phyloP scores from a whole-genome alignment of 2,329 filamentous ascomycete genomes.

The Aspergillus sp. region DNA sequence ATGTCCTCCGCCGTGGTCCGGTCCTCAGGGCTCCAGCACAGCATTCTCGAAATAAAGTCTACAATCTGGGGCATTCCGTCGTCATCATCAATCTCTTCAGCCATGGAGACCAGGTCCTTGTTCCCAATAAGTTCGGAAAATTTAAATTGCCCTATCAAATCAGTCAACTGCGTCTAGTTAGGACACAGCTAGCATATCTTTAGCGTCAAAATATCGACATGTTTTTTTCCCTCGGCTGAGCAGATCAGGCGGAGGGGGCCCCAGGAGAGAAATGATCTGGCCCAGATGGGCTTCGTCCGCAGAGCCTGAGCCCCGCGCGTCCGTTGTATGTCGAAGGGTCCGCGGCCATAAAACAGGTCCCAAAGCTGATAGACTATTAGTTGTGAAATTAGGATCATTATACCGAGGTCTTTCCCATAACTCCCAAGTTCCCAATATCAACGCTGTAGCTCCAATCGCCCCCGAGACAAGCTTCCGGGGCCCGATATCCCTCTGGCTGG shows the following conservation, averaged over 20 bases:
- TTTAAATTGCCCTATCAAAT: conserved; percentile 14
- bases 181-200: conserved; percentile 11
- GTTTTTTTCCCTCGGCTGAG: conserved; percentile 24
- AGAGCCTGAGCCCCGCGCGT: conserved; percentile 3
- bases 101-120: conserved; percentile 9
- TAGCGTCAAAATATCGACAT: conserved; percentile 18
- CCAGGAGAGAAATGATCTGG: conserved; percentile 34
- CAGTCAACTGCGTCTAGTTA: conserved; percentile 5
- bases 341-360: conserved; percentile 20
- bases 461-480: conserved; percentile 31
- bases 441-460: conserved; percentile 29
- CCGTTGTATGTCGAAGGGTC: conserved; percentile 16
- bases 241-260: conserved; percentile 31
- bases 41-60: conserved; percentile 12
- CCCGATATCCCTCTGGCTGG: conserved; percentile 37
- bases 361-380: conserved; percentile 19
- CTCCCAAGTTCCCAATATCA: conserved; percentile 35
- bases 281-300: conserved; percentile 26
- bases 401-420: conserved; percentile 21
- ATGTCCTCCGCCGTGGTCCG: conserved; percentile 11
- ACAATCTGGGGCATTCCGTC: conserved; percentile 9
- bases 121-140: conserved; percentile 7
- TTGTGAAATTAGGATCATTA: neutral
- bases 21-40: conserved; percentile 16
- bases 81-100: conserved; percentile 7